Evolutionary conservation across 495 filamentous ascomycete genomes (phyloP).

Genomic region (Tuber aestivum): DNA sequence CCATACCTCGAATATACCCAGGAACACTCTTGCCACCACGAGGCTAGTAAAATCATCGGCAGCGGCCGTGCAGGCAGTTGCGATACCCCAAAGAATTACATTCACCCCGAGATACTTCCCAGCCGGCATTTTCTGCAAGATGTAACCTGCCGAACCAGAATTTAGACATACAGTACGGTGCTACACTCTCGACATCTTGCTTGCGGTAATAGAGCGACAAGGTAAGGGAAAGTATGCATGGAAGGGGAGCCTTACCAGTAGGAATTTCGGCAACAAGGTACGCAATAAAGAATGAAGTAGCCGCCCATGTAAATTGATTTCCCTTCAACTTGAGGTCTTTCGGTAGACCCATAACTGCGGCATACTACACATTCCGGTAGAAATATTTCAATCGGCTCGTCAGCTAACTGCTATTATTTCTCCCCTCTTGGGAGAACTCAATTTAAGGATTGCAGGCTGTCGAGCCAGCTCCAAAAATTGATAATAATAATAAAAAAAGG

Average conservation of each 20-base stretch:
- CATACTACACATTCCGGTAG: constrained; percentile 45
- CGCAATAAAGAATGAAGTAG: constrained; percentile 55
- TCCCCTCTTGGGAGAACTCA: background rate
- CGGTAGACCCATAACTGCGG: constrained; percentile 55
- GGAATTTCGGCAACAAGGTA: constrained; percentile 53
- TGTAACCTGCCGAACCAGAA: constrained; percentile 33
- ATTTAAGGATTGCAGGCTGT: background rate
- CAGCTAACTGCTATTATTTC: background rate
- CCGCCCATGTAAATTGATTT: constrained; percentile 54
- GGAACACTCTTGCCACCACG: constrained; percentile 50
- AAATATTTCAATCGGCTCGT: constrained; percentile 5
- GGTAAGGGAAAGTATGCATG: background rate
- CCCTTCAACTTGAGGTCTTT: constrained; percentile 49
- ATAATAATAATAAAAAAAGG: background rate
- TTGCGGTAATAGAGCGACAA: background rate
- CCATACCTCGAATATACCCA: constrained; percentile 54
- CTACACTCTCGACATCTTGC: background rate
- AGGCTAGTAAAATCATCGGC: constrained; percentile 48
- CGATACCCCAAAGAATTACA: constrained; percentile 55
- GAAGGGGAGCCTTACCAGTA: constrained; percentile 46
- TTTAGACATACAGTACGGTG: background rate
- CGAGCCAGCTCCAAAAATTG: constrained; percentile 20
- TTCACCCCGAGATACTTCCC: constrained; percentile 55
- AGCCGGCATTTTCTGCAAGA: constrained; percentile 52
- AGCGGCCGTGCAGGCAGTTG: constrained; percentile 54